Percentiles rank a stretch among this genome's conserved stretches.
Evolutionary conservation across 2,329 filamentous ascomycete genomes (phyloP).

Genomic region (Orbilia quercus): DNA sequence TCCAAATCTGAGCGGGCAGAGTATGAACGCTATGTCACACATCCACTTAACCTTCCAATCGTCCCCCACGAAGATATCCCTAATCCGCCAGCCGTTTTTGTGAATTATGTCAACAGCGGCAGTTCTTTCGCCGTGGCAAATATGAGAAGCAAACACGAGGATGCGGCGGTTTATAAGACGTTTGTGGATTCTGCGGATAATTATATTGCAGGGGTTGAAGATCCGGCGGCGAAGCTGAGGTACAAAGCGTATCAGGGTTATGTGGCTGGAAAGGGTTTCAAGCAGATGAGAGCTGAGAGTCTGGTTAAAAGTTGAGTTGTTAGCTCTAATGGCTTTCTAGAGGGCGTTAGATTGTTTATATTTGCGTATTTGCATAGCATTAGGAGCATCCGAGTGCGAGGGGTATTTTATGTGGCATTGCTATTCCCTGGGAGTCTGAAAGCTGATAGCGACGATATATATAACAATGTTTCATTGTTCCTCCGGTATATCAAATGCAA

Average conservation of each 20-base stretch:
- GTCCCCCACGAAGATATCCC: constrained; percentile 70
- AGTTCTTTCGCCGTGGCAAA: constrained; percentile 61
- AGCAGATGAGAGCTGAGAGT: constrained; percentile 51
- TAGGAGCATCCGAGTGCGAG: no score
- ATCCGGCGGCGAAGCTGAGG: constrained; percentile 83
- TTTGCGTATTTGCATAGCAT: background rate
- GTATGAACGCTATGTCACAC: constrained; percentile 87
- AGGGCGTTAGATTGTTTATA: no score
- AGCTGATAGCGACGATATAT: no score
- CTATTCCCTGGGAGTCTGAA: no score
- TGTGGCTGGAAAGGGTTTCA: constrained; percentile 68
- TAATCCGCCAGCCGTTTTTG: constrained; percentile 64
- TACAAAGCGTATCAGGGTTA: constrained; percentile 98
- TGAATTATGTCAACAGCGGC: constrained; percentile 57
- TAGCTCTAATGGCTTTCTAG: background rate
- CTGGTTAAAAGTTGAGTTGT: constrained; percentile 36
- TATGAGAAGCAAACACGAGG: constrained; percentile 71
- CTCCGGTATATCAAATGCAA: no score
- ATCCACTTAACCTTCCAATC: constrained; percentile 87
- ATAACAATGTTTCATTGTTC: no score
- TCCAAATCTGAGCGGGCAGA: constrained; percentile 80
- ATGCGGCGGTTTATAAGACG: constrained; percentile 78
- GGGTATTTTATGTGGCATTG: no score
- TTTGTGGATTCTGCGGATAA: constrained; percentile 82
- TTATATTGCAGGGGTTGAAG: constrained; percentile 85